Base-by-base conservation (phyloP, 768 basidiomycete genomes). In the Vishniacozyma victoriae region DNA sequence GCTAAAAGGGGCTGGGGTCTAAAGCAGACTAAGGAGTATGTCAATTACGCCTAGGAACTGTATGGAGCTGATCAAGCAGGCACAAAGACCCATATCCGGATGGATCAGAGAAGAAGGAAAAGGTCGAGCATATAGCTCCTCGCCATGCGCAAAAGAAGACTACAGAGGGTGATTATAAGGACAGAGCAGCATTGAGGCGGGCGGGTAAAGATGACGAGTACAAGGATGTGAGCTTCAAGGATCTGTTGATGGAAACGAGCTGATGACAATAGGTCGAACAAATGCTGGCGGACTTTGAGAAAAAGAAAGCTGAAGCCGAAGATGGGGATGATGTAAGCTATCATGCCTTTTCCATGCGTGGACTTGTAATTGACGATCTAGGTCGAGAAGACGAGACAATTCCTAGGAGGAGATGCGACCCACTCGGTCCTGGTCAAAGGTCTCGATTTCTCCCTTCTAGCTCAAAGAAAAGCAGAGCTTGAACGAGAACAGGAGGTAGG, bases 381-480 rank as follows among this genome's bases (percentile, higher is more conserved):
- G 35, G 42, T 87, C 15, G 86, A 87, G 46, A 78, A 81, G 45
- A 79, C 87, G 63, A 77, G 89, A 27, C 77, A 76, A 48, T 87
- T 86, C 48, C 79, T 90, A 4, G 88, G 88, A 15, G 87, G 88
- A 29, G 87, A 93, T 67, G 80, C 82, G 35, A 78, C 85, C 49
- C 89, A 92, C 67, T 82, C 87, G 11, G 79, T 91, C 48, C 80
- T 91, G 11, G 87, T 91, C 35, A 93, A 90, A 64, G 73, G 73
- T 50, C 81, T 96, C 38, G 92, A 96, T 65, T 78, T 84, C 56
- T 84, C 87, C 0, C 78, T 95, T 5, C 76, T 95, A 14, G 85
- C 88, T 62, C 86, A 88, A 58, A 82, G 85, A 55, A 89, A 83
- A 71, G 83, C 84, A 3, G 81, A 83, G 31, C 49, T 72, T 9